phyloP scores from a whole-genome alignment of 148 eudicot genomes.

The Cornus suecica region DNA sequence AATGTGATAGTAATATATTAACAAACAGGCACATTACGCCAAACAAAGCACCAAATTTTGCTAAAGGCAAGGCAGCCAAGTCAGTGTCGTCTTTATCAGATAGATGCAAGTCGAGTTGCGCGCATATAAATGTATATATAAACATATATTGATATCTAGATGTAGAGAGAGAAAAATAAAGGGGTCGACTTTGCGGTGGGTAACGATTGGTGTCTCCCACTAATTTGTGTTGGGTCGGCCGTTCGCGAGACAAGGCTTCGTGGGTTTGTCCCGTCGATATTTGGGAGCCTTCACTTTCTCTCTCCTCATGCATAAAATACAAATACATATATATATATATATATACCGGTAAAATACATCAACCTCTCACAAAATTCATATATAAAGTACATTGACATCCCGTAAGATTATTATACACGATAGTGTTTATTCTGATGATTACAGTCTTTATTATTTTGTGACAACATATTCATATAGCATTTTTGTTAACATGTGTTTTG shows the following conservation, averaged over 20 bases:
- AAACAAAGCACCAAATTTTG: background rate
- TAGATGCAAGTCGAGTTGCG: background rate
- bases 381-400: no score
- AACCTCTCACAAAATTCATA: no score
- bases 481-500: no score
- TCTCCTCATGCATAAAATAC: background rate
- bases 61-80: conserved; percentile 2
- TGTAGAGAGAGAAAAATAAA: background rate
- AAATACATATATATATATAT: no score
- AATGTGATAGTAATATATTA: background rate
- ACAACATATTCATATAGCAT: no score
- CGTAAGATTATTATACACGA: no score
- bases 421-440: no score
- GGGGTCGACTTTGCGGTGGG: background rate
- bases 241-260: conserved; percentile 9
- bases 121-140: no score
- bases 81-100: conserved; percentile 1
- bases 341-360: no score
- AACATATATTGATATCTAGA: no score
- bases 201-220: conserved; percentile 19
- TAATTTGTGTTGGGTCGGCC: conserved; percentile 24
- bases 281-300: background rate
- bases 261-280: background rate
- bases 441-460: no score
- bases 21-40: background rate